phyloP scores from a whole-genome alignment of 805 yeast species.

The Hanseniaspora clermontiae region DNA sequence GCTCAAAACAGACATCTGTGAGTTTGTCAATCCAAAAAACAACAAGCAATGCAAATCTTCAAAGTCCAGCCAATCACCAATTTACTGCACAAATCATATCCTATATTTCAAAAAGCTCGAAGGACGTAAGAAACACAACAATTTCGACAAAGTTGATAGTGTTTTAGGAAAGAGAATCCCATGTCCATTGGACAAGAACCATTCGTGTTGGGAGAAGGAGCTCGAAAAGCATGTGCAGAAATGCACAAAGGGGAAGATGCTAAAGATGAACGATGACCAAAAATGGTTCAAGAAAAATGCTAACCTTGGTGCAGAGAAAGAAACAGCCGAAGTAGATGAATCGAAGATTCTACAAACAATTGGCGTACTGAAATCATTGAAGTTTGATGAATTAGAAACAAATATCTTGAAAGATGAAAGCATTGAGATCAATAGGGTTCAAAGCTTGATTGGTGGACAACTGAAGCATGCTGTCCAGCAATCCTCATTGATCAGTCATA shows the following conservation, averaged over 20 bases:
- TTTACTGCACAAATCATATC: constrained; percentile 54
- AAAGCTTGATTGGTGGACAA: constrained; percentile 38
- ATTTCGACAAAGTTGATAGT: constrained; percentile 13
- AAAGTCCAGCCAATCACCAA: constrained; percentile 39
- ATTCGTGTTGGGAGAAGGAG: constrained; percentile 53
- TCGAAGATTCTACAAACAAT: constrained; percentile 24
- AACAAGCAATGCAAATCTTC: constrained; percentile 44
- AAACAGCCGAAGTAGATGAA: constrained; percentile 5
- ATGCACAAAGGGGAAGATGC: constrained; percentile 40
- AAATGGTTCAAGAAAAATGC: constrained; percentile 41
- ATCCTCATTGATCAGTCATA: constrained; percentile 60
- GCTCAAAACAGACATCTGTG: constrained; percentile 29
- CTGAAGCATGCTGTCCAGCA: constrained; percentile 72
- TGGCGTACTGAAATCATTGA: constrained; percentile 29
- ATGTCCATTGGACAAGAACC: constrained; percentile 69
- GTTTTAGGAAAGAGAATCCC: constrained; percentile 37
- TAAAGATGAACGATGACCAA: constrained; percentile 26
- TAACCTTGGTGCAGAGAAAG: constrained; percentile 26
- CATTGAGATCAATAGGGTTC: constrained; percentile 32
- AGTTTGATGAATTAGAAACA: constrained; percentile 24
- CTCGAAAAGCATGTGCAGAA: constrained; percentile 44
- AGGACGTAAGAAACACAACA: constrained; percentile 16
- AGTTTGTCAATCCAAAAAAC: constrained; percentile 37
- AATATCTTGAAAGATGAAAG: constrained; percentile 21
- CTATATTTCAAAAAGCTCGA: constrained; percentile 18